These are phyloP conservation scores for Colletotrichum tamarilloi DNA, from an alignment of 2,329 filamentous ascomycete genomes.

Conservation along the genomic window DNA sequence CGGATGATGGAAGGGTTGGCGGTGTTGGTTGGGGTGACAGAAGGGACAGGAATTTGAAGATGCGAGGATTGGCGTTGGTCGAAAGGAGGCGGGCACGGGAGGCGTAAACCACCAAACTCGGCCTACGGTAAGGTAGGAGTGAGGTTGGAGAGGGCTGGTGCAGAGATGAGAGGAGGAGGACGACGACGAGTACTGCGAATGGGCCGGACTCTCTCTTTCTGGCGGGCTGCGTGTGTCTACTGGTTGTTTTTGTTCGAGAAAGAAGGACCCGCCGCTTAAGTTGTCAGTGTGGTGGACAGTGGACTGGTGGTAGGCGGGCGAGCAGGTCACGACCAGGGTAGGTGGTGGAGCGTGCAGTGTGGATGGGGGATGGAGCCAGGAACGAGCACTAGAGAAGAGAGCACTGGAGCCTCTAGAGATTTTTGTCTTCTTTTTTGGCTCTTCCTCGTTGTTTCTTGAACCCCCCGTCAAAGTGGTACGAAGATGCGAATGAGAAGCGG, in stretches of 20 bases:
- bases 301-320: constrained; percentile 3
- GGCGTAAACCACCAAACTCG: constrained; percentile 23
- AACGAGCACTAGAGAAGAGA: background rate
- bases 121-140: constrained; percentile 28
- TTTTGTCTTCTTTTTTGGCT: background rate
- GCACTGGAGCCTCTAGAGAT: constrained; percentile 27
- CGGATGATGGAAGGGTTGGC: background rate
- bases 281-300: constrained; percentile 21
- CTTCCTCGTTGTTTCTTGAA: constrained; percentile 3
- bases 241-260: constrained; percentile 34
- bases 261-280: constrained; percentile 27
- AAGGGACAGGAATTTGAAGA: constrained; percentile 19
- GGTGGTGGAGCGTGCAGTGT: constrained; percentile 21
- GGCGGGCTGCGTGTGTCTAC: background rate
- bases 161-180: constrained; percentile 3
- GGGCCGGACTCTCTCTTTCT: background rate
- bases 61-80: constrained; percentile 17
- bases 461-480: background rate
- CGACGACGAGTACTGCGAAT: background rate
- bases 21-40: constrained; percentile 1
- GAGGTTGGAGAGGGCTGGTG: constrained; percentile 31
- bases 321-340: constrained; percentile 30
- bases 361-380: constrained; percentile 9
- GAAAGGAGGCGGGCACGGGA: constrained; percentile 23
- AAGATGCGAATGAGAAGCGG: constrained; percentile 13